Evolutionary conservation across 73 alveolate genomes (phyloP).

Genomic region (Paramecium octaurelia): DNA sequence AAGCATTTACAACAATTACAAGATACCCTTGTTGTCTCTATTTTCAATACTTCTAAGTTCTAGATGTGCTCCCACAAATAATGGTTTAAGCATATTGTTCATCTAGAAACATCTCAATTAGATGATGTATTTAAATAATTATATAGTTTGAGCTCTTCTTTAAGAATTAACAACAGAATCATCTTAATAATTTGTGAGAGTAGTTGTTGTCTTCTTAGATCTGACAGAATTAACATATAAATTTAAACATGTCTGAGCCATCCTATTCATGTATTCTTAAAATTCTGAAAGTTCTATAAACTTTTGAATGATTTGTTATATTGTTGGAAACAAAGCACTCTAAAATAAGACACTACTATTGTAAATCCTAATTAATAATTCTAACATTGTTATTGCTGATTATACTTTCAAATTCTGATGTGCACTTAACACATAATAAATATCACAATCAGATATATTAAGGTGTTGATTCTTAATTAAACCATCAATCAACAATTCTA

Average conservation of each 20-base stretch:
- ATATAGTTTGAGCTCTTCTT: not conserved
- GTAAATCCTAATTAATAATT: not conserved
- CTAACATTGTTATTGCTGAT: slow-evolving; percentile 35
- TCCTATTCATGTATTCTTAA: not conserved
- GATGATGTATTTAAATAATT: not conserved
- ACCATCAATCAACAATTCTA: slow-evolving; percentile 15
- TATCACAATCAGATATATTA: not conserved
- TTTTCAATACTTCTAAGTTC: slow-evolving; percentile 14
- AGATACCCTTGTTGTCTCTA: not conserved
- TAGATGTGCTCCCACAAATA: slow-evolving; percentile 17
- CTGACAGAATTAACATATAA: not conserved
- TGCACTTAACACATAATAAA: not conserved
- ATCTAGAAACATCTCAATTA: not conserved
- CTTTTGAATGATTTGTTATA: not conserved
- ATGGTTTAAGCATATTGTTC: not conserved
- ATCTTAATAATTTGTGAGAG: not conserved
- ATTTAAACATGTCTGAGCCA: not conserved
- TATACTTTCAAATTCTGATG: slow-evolving; percentile 18
- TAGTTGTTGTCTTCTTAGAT: not conserved
- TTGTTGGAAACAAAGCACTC: not conserved
- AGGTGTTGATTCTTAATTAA: not conserved
- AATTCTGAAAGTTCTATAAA: not conserved
- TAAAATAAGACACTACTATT: not conserved
- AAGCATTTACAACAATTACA: not conserved
- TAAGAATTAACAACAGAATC: slow-evolving; percentile 3